Evolutionary conservation across 768 basidiomycete species (phyloP).

Genomic region (Termitomyces bulborhizus): DNA sequence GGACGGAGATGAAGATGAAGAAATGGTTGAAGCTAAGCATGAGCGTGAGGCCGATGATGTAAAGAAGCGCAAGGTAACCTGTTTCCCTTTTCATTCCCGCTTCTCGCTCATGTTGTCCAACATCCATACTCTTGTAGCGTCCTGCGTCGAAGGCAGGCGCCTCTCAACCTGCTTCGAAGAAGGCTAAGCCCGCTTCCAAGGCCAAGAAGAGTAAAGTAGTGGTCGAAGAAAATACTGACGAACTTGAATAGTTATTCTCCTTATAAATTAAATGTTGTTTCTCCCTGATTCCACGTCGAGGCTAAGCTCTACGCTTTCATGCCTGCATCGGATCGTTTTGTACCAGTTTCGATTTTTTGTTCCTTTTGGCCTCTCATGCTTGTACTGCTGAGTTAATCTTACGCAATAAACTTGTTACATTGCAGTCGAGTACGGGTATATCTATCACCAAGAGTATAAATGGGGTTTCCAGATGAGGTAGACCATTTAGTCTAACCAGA

Average conservation of each 20-base stretch:
- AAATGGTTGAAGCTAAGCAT: constrained; percentile 32
- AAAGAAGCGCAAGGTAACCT: constrained; percentile 68
- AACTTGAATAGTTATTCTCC: constrained; percentile 10
- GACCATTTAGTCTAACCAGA: no score
- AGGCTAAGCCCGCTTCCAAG: constrained; percentile 33
- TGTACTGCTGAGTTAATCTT: background rate
- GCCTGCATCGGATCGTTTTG: constrained; percentile 1
- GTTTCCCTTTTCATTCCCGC: no score
- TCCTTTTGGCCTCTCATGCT: no score
- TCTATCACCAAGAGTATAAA: background rate
- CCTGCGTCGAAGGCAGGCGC: constrained; percentile 32
- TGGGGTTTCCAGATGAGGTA: no score
- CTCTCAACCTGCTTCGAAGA: constrained; percentile 44
- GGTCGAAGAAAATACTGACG: constrained; percentile 40
- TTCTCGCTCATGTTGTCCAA: background rate
- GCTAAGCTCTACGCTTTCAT: background rate
- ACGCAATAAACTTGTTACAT: background rate
- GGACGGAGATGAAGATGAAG: constrained; percentile 32
- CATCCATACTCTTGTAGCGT: constrained; percentile 22
- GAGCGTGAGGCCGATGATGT: constrained; percentile 42
- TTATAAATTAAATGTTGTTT: background rate
- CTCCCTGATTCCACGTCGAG: background rate
- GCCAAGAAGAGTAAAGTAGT: constrained; percentile 45
- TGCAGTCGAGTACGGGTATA: background rate
- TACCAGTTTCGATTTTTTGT: background rate